Evolutionary conservation across 2,329 filamentous ascomycete species (phyloP), one percentile per base, ranked within the genome.

Genomic region (Arachnomyces sp.): DNA sequence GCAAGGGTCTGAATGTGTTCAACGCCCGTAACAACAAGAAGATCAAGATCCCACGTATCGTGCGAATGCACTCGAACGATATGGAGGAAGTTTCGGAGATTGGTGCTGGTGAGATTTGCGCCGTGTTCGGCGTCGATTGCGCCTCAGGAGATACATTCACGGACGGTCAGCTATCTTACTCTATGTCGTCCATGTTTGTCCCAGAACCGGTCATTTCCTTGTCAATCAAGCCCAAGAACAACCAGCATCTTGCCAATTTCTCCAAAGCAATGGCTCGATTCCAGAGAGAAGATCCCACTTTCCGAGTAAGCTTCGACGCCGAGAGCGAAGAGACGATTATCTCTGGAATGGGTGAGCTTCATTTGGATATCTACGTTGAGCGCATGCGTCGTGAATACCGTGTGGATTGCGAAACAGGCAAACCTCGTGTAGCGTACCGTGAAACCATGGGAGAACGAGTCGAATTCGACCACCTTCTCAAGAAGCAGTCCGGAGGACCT

Each of bases 31-130:
- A 79, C 49, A 84, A 90, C 64, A 94, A 95, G 75, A 95, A 90
- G 72, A 83, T 98, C 60, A 89, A 93, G 66, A 82, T 98, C 43
- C 92, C 92, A 14, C 84, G 90, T 58, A 96, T 98, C 55, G 92
- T 98, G 47, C 87, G 92, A 47, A 98, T 98, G 92, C 92, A 98
- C 72, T 94, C 89, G 34, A 94, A 96, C 60, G 92, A 98, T 59
- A 94, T 98, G 90, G 92, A 98, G 64, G 92, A 98, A 58, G 87
- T 95, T 20, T 73, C 69, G 41, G 89, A 95, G 63, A 83, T 98
- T 48, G 87, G 89, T 38, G 90, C 92, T 39, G 92, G 92, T 65
- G 92, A 98, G 65, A 98, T 98, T 49, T 98, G 92, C 60, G 92
- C 92, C 45, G 92, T 98, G 43, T 98, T 98, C 59, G 92, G 92